Percentiles rank a stretch among this genome's conserved stretches.
These are phyloP conservation scores for Ophiostoma sp. DNA, from an alignment of 2,329 filamentous ascomycete genomes.

Conservation along the genomic window DNA sequence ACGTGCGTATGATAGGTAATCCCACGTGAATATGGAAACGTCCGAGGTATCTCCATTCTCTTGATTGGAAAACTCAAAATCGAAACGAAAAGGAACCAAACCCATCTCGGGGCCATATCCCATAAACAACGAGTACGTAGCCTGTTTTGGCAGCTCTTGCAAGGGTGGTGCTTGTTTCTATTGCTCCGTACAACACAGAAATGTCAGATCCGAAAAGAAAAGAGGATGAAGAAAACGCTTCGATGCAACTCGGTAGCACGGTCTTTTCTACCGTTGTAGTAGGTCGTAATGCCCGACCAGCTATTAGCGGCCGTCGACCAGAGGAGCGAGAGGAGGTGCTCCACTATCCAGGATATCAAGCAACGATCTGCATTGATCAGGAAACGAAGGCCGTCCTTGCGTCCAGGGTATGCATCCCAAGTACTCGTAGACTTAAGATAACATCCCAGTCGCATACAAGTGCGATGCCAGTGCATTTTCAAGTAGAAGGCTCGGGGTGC, in stretches of 20 bases:
- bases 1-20: too few species aligned
- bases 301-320: background rate
- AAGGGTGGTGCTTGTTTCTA: too few species aligned
- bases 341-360: slow-evolving; percentile 4
- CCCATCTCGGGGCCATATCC: too few species aligned
- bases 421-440: slow-evolving; percentile 4
- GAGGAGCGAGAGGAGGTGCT: background rate
- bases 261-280: background rate
- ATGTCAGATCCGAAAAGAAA: too few species aligned
- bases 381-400: slow-evolving; percentile 1
- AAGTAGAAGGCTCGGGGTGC: background rate
- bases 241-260: background rate
- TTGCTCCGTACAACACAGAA: too few species aligned
- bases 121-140: too few species aligned
- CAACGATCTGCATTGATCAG: slow-evolving; percentile 1
- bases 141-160: too few species aligned
- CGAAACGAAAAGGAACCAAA: too few species aligned
- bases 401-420: background rate
- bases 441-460: background rate
- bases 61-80: background rate
- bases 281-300: background rate
- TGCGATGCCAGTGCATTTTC: background rate
- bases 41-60: background rate
- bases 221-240: background rate
- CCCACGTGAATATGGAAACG: background rate